phyloP scores from a whole-genome alignment of 2,329 filamentous ascomycete genomes.

The Paecilomyces dactylethromorphus region DNA sequence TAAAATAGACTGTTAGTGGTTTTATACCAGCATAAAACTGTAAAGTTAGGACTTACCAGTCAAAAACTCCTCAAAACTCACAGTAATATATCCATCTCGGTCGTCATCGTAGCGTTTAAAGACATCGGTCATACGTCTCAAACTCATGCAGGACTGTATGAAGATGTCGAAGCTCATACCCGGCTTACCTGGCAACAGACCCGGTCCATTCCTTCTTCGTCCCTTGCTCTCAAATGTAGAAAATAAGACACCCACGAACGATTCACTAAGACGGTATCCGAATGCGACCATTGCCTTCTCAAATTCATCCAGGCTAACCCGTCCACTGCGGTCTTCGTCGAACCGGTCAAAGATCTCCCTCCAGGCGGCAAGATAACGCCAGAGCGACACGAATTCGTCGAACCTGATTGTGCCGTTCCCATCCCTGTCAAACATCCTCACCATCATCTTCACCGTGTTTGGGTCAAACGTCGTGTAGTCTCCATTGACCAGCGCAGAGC shows the following conservation, averaged over 20 bases:
- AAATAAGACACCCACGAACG: conserved; percentile 81
- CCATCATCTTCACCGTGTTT: conserved; percentile 97
- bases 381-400: conserved; percentile 91
- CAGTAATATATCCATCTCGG: conserved; percentile 82
- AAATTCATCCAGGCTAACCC: conserved; percentile 81
- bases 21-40: not conserved
- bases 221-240: conserved; percentile 68
- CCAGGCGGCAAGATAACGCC: conserved; percentile 95
- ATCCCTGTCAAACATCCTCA: conserved; percentile 97
- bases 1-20: conserved; percentile 4
- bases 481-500: conserved; percentile 86
- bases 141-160: conserved; percentile 90
- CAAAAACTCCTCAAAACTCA: conserved; percentile 77
- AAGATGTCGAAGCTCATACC: conserved; percentile 93
- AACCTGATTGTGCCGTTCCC: conserved; percentile 85
- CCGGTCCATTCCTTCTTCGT: conserved; percentile 33
- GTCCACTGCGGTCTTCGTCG: conserved; percentile 78
- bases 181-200: conserved; percentile 29
- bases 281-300: conserved; percentile 85
- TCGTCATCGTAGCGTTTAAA: conserved; percentile 99
- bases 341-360: conserved; percentile 91
- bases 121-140: conserved; percentile 98
- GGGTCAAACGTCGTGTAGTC: conserved; percentile 92
- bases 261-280: conserved; percentile 78
- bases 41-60: conserved; percentile 41